phyloP scores from a whole-genome alignment of 805 yeast species.

The Saturnispora halmiae region DNA sequence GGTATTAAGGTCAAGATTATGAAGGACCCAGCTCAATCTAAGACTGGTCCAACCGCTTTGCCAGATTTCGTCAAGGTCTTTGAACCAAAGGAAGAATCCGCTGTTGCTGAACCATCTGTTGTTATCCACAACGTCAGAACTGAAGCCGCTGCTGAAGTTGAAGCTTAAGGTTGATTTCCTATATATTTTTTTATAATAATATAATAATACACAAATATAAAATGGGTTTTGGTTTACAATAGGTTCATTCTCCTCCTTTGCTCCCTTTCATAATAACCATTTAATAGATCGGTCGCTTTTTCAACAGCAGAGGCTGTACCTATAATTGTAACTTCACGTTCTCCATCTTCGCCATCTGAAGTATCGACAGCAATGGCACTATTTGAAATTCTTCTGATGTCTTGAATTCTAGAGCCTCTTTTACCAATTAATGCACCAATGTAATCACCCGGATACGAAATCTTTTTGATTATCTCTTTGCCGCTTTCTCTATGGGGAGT shows the following conservation, averaged over 20 bases:
- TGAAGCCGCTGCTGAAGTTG: slow-evolving; percentile 29
- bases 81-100: slow-evolving; percentile 93
- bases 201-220: not conserved
- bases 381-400: slow-evolving; percentile 68
- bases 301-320: slow-evolving; percentile 52
- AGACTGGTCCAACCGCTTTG: slow-evolving; percentile 78
- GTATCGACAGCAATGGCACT: slow-evolving; percentile 71
- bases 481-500: slow-evolving; percentile 15
- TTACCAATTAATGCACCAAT: slow-evolving; percentile 89
- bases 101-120: slow-evolving; percentile 71
- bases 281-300: slow-evolving; percentile 45
- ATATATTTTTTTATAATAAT: not conserved
- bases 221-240: slow-evolving; percentile 2
- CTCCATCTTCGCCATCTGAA: slow-evolving; percentile 48
- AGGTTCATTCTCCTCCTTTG: slow-evolving; percentile 28
- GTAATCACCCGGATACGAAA: slow-evolving; percentile 65
- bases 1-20: slow-evolving; percentile 99
- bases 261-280: slow-evolving; percentile 51
- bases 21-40: slow-evolving; percentile 93
- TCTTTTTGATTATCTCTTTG: slow-evolving; percentile 32
- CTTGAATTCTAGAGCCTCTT: slow-evolving; percentile 78
- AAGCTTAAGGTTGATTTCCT: slow-evolving; percentile 17
- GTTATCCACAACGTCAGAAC: slow-evolving; percentile 50
- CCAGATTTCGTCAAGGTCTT: slow-evolving; percentile 91
- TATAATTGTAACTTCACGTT: slow-evolving; percentile 60